Conservation (phyloP, 2,329 filamentous ascomycete genomes). For the Emydomyces testavorans region DNA sequence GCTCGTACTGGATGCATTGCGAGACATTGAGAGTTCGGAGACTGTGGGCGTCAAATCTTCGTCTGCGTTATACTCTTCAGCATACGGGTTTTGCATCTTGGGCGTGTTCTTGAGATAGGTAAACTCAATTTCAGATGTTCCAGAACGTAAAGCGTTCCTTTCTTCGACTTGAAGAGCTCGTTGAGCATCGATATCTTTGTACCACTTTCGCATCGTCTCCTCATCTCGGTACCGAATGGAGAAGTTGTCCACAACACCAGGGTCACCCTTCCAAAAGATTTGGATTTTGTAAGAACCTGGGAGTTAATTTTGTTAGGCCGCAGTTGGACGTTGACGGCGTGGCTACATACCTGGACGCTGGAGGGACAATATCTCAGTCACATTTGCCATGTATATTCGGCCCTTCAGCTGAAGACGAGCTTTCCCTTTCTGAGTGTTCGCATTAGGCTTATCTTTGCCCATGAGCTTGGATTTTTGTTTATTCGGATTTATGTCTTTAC, state of each 20-base stretch:
- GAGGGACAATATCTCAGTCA: conserved; percentile 82
- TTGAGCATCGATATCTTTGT: conserved; percentile 63
- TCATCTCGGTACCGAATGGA: conserved; percentile 88
- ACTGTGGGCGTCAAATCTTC: conserved; percentile 36
- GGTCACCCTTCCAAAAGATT: conserved; percentile 89
- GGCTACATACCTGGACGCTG: conserved; percentile 67
- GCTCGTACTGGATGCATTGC: conserved; percentile 63
- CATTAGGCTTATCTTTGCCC: conserved; percentile 56
- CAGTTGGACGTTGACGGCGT: neutral
- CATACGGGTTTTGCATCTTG: conserved; percentile 71
- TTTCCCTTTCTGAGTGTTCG: conserved; percentile 60
- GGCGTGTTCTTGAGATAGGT: conserved; percentile 62
- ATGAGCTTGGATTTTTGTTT: conserved; percentile 61
- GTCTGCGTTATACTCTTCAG: conserved; percentile 46
- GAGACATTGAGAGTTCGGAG: conserved; percentile 45
- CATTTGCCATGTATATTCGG: conserved; percentile 97
- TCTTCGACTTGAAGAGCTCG: conserved; percentile 47
- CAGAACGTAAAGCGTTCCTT: conserved; percentile 41
- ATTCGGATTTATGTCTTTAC: conserved; percentile 82
- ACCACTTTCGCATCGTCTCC: conserved; percentile 89
- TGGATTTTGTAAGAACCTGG: conserved; percentile 85
- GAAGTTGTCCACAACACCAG: conserved; percentile 91
- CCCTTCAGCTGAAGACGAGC: conserved; percentile 78
- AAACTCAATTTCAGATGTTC: conserved; percentile 59
- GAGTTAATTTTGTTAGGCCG: neutral